Evolutionary conservation across 2,329 filamentous ascomycete genomes (phyloP).

Genomic region (Aspergillus eucalypticola): DNA sequence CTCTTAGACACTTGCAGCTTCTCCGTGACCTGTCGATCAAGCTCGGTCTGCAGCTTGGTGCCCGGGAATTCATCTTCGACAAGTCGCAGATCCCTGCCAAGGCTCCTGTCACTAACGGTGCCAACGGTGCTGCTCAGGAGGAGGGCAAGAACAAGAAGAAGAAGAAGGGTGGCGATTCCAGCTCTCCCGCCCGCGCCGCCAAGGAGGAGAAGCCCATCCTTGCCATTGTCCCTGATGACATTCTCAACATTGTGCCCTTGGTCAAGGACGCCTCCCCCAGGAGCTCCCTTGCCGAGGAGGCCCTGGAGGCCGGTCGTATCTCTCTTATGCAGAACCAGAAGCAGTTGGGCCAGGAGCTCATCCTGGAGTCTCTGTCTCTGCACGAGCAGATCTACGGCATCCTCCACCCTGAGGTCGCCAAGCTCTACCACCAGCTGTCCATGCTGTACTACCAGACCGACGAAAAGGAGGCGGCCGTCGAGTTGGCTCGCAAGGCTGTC

Average conservation of each 20-base stretch:
- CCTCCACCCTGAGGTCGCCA: slow-evolving; percentile 91
- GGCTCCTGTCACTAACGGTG: slow-evolving; percentile 42
- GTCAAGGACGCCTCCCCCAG: slow-evolving; percentile 92
- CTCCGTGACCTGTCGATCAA: slow-evolving; percentile 87
- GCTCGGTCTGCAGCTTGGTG: slow-evolving; percentile 82
- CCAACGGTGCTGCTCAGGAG: slow-evolving; percentile 37
- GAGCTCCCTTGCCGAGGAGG: slow-evolving; percentile 90
- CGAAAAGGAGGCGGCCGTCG: slow-evolving; percentile 92
- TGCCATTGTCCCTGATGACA: slow-evolving; percentile 80
- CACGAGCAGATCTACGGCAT: slow-evolving; percentile 99
- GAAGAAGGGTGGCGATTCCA: slow-evolving; percentile 55
- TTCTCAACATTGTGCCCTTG: slow-evolving; percentile 89
- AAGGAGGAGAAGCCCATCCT: slow-evolving; percentile 49
- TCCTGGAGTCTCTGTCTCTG: slow-evolving; percentile 91
- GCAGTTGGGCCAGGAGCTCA: slow-evolving; percentile 91
- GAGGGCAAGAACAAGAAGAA: slow-evolving; percentile 60
- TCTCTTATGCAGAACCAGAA: slow-evolving; percentile 95
- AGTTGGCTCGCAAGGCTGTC: slow-evolving; percentile 93
- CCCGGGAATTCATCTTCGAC: slow-evolving; percentile 73
- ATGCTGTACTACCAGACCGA: slow-evolving; percentile 98
- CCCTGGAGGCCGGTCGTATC: slow-evolving; percentile 90
- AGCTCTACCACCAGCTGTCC: slow-evolving; percentile 90
- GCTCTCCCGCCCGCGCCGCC: slow-evolving; percentile 46
- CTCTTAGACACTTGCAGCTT: slow-evolving; percentile 74
- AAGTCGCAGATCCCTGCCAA: slow-evolving; percentile 42